A percentile compares a stretch with the other conserved stretches of the same genome.
Conservation (phyloP, 768 basidiomycete species). For the Lactarius quietus region DNA sequence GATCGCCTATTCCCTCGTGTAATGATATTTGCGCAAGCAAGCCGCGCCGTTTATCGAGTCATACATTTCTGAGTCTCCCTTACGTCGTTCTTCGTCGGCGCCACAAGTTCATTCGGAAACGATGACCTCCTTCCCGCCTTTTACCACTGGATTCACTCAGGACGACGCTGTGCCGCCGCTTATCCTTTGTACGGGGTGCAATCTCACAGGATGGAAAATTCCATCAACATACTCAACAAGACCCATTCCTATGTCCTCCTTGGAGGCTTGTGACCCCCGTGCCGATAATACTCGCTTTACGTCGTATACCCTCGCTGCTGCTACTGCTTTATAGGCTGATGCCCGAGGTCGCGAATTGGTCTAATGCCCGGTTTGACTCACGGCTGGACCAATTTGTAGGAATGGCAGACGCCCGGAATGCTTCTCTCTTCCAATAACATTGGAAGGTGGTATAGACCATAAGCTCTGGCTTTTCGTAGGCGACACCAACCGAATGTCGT, state of each 20-base stretch:
- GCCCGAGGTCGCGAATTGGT: slow-evolving; percentile 60
- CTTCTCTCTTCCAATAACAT: too few relatives aligned
- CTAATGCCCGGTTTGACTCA: slow-evolving; percentile 53
- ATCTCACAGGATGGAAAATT: slow-evolving; percentile 91
- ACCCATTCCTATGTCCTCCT: slow-evolving; percentile 84
- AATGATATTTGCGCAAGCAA: slow-evolving; percentile 67
- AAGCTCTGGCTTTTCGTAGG: too few relatives aligned
- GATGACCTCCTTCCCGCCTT: slow-evolving; percentile 95
- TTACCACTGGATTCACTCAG: slow-evolving; percentile 57
- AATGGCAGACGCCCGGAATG: too few relatives aligned
- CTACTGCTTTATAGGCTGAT: slow-evolving; percentile 67
- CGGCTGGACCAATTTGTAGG: slow-evolving; percentile 44
- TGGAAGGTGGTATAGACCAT: too few relatives aligned
- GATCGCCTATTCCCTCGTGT: slow-evolving; percentile 67
- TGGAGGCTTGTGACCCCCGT: slow-evolving; percentile 71
- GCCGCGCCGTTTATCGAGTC: slow-evolving; percentile 66
- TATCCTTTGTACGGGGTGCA: slow-evolving; percentile 48
- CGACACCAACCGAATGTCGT: too few relatives aligned
- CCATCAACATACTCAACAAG: slow-evolving; percentile 74
- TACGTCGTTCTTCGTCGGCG: slow-evolving; percentile 69
- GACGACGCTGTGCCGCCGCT: neutral
- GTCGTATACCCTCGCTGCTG: slow-evolving; percentile 78
- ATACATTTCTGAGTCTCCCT: slow-evolving; percentile 77
- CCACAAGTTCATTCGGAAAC: slow-evolving; percentile 72
- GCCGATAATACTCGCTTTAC: slow-evolving; percentile 62